Base-by-base conservation (phyloP, 148 eudicot genomes). In the Gaultheria prostrata region DNA sequence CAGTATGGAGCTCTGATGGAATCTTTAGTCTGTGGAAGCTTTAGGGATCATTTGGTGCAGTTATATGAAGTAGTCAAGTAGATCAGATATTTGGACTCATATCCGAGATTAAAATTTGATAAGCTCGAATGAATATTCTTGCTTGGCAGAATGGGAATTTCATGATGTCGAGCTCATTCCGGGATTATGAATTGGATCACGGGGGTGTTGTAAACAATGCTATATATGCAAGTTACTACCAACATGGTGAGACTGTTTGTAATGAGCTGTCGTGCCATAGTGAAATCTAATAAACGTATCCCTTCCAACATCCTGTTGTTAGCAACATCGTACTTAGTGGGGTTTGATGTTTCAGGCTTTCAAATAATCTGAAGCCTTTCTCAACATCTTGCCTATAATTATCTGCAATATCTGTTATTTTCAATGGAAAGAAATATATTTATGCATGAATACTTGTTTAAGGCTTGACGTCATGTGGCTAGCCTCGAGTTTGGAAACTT, bases 141-240 rank as follows among this genome's bases (percentile, higher is more conserved):
- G 24, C 4, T 80, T 86, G 78, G 76, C 93, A 94, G 98, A 82
- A 93, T 88, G 92, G 76, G 86, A 84, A 51, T 91, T 88, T 85
- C 85, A 89, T 79, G 95, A 93, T 49, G 82, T 94, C 30, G 98
- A 91, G 89, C 84, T 94, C 75, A 89, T n/a, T 96, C 51, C 92
- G 98, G 1, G 98, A 96, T 83, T 91, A 92, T 63, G 98, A 96
- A 82, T 87, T 96, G 86, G 98, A 96, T 90, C 98, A 93, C 83
- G 93, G 91, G 84, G 98, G 98, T 70, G 98, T 96, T 81, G 98
- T 96, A 57, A 96, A 96, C 87, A 96, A 96, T 90, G 98, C 95
- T 80, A 79, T 90, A 72, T 96, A 91, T 86, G 92, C 98, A 48
- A 88, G 92, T 84, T 96, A 94, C 82, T 93, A 95, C 84, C 97